Percentiles rank a stretch among this genome's conserved stretches.
These are phyloP conservation scores for Endothia cerciana DNA, from an alignment of 2,329 filamentous ascomycete genomes.

Conservation along the genomic window DNA sequence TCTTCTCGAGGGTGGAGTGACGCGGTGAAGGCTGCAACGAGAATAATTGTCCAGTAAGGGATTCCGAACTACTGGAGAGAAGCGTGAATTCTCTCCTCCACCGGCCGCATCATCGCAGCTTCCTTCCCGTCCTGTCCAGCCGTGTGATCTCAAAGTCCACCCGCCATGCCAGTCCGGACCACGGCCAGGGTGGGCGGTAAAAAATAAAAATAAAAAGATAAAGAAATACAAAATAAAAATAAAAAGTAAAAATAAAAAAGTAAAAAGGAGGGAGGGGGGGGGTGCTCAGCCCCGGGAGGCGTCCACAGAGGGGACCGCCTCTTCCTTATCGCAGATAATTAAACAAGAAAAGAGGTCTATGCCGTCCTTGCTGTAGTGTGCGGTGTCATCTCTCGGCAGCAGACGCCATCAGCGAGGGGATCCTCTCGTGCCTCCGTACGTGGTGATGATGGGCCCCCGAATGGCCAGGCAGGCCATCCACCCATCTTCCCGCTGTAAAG, in stretches of 20 bases:
- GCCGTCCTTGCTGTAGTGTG: background rate
- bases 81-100: background rate
- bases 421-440: too few relatives aligned
- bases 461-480: too few relatives aligned
- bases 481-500: too few relatives aligned
- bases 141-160: background rate
- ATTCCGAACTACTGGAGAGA: background rate
- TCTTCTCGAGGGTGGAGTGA: too few relatives aligned
- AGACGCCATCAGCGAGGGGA: too few relatives aligned
- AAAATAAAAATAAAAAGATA: background rate
- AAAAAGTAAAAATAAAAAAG: too few relatives aligned
- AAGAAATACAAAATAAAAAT: too few relatives aligned
- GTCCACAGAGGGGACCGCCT: background rate
- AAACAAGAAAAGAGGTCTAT: background rate
- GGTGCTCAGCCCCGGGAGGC: slow-evolving; percentile 2
- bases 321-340: background rate
- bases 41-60: too few relatives aligned
- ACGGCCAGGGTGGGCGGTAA: background rate
- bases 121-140: background rate
- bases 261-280: too few relatives aligned
- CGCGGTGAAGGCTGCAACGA: too few relatives aligned
- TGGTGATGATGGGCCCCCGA: too few relatives aligned
- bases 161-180: background rate
- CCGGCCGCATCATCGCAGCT: background rate
- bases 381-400: background rate